phyloP scores from a whole-genome alignment of 441 rosid genomes.

The Populus hybrid region DNA sequence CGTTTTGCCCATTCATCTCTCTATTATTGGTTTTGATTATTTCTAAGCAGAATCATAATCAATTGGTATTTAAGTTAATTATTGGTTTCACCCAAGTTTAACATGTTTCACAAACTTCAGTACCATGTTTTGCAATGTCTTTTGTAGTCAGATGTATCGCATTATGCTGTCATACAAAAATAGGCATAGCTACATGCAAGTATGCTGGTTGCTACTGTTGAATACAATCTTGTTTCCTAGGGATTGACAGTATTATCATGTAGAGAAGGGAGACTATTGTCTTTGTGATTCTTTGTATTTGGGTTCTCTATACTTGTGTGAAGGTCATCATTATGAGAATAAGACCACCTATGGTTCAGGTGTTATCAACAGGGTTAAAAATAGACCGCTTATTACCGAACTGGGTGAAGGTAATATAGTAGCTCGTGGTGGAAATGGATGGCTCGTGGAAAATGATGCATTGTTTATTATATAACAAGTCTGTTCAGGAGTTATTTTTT shows the following conservation, averaged over 20 bases:
- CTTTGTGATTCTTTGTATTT: background rate
- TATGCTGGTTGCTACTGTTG: background rate
- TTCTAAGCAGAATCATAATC: background rate
- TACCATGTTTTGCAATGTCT: background rate
- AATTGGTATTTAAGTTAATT: background rate
- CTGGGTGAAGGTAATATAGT: background rate
- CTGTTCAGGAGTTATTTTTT: background rate
- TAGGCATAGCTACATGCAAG: background rate
- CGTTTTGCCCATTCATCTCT: background rate
- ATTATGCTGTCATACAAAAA: background rate
- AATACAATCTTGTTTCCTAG: background rate
- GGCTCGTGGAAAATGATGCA: background rate
- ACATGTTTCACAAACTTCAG: background rate
- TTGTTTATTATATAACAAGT: no score
- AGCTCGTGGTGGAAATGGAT: background rate
- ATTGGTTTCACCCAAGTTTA: background rate
- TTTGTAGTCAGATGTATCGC: background rate
- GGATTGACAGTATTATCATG: background rate
- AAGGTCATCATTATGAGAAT: background rate
- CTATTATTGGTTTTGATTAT: no score
- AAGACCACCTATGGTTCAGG: background rate
- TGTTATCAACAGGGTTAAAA: background rate
- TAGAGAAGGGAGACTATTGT: background rate
- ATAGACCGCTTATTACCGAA: background rate
- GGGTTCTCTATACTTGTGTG: background rate